Evolutionary conservation across 2,329 filamentous ascomycete genomes (phyloP), one percentile per base, ranked within the genome.

Genomic region (Fusarium praegraminearum): DNA sequence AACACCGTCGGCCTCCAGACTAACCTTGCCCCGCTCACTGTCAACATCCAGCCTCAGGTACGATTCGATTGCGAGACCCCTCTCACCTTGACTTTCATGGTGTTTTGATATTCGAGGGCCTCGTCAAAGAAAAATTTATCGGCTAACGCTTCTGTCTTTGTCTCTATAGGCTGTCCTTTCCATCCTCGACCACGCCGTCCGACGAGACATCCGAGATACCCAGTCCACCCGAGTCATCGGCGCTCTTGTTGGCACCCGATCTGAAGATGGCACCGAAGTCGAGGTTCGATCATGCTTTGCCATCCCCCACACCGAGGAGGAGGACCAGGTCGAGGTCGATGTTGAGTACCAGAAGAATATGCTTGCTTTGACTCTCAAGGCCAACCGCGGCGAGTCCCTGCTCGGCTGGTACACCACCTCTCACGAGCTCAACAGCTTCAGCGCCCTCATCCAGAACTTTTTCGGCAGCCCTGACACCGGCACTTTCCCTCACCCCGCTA

Each of bases 301-400:
- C 74, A 97, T 99, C 78, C 94, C 95, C 73, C 96, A 99, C 85
- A 98, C 95, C 74, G 96, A 99, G 84, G 97, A 95, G 75, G 92
- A 94, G 80, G 96, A 99, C 83, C 96, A 99, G 83, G 96, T 99
- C 77, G 96, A 99, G 83, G 96, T 99, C 71, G 96, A 99, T 80
- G 97, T 99, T 87, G 96, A 99, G 83, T 99, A 98, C 83, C 96
- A 99, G 85, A 98, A 98, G 89, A 94, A 95, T 82, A 99, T 99
- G 96, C 90, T 98, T 62, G 91, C 93, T 64, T 86, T 99, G 75
- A 95, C 97, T 80, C 90, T 98, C 74, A 95, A 95, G 83, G 95
- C 94, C 61, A 92, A 94, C 81, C 96, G 96, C 52, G 93, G 94
- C 82, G 96, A 99, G 83, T 90, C 94, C 57, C 89, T 99, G 62